phyloP scores from a whole-genome alignment of 140 eudicot genomes.

The Stevia rebaudiana region DNA sequence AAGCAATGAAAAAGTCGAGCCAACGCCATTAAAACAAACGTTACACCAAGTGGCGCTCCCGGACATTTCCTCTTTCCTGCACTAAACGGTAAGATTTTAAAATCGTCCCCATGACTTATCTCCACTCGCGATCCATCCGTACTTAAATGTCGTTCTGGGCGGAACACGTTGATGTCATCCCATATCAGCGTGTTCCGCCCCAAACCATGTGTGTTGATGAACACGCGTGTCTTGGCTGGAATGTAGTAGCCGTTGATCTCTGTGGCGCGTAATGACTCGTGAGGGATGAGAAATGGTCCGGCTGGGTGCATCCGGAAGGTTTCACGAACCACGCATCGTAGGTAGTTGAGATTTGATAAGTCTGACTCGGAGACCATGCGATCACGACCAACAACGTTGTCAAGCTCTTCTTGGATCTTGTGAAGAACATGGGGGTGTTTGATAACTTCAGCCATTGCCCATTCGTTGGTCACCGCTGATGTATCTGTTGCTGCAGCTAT shows the following conservation, averaged over 20 bases:
- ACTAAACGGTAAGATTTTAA: conserved; percentile 86
- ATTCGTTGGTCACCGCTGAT: conserved; percentile 89
- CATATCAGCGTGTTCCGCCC: conserved; percentile 73
- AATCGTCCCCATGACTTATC: conserved; percentile 91
- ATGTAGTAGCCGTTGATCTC: conserved; percentile 77
- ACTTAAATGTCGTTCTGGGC: conserved; percentile 70
- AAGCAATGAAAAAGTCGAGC: conserved; percentile 84
- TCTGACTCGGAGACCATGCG: conserved; percentile 81
- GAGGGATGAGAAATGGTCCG: conserved; percentile 95
- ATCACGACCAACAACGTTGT: conserved; percentile 53
- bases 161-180: conserved; percentile 69
- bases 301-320: conserved; percentile 96
- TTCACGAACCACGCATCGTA: conserved; percentile 81
- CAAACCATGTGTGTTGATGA: conserved; percentile 85
- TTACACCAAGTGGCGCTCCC: conserved; percentile 91
- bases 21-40: conserved; percentile 76
- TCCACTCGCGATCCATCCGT: conserved; percentile 77
- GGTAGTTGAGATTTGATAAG: conserved; percentile 60
- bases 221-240: conserved; percentile 81
- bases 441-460: conserved; percentile 97
- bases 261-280: conserved; percentile 70
- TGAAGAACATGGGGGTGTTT: conserved; percentile 73
- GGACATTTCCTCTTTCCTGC: conserved; percentile 97
- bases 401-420: conserved; percentile 79
- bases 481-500: conserved; percentile 97